phyloP scores from a whole-genome alignment of 2,329 filamentous ascomycete species.

The Penicillium griseofulvum region DNA sequence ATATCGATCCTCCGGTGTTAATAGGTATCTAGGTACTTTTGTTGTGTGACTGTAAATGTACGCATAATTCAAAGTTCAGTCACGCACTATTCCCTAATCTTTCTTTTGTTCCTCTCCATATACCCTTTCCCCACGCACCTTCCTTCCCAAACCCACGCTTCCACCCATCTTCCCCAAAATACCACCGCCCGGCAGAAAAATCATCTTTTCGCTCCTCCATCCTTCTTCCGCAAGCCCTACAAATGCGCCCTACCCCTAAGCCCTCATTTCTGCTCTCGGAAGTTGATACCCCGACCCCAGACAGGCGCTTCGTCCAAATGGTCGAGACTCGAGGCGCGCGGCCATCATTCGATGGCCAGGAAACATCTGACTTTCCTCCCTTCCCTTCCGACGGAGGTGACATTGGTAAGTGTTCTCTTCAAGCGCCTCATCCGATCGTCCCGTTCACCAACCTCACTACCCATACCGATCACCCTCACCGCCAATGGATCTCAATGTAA shows the following conservation, averaged over 20 bases:
- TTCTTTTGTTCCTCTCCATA: background rate
- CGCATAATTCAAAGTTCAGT: background rate
- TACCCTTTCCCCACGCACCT: background rate
- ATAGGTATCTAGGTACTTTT: no score
- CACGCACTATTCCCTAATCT: background rate
- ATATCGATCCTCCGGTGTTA: no score
- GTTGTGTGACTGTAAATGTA: background rate
- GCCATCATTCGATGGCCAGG: slow-evolving; percentile 30
- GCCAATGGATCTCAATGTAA: slow-evolving; percentile 1
- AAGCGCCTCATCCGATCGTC: slow-evolving; percentile 4
- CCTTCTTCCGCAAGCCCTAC: slow-evolving; percentile 40
- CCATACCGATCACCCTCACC: background rate
- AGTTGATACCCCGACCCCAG: slow-evolving; percentile 29
- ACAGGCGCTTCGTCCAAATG: slow-evolving; percentile 30
- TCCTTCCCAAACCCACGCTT: background rate
- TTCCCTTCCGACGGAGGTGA: slow-evolving; percentile 29
- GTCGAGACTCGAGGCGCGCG: slow-evolving; percentile 30
- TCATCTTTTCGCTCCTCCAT: slow-evolving; percentile 19
- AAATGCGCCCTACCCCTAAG: slow-evolving; percentile 48
- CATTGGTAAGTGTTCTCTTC: slow-evolving; percentile 33
- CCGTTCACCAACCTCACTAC: slow-evolving; percentile 3
- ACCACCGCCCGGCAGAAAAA: slow-evolving; percentile 19
- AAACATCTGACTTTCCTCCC: slow-evolving; percentile 29
- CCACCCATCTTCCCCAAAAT: background rate
- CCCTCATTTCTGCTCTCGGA: slow-evolving; percentile 50